Conservation (phyloP, 805 yeast species). For the Candida caryicola region DNA sequence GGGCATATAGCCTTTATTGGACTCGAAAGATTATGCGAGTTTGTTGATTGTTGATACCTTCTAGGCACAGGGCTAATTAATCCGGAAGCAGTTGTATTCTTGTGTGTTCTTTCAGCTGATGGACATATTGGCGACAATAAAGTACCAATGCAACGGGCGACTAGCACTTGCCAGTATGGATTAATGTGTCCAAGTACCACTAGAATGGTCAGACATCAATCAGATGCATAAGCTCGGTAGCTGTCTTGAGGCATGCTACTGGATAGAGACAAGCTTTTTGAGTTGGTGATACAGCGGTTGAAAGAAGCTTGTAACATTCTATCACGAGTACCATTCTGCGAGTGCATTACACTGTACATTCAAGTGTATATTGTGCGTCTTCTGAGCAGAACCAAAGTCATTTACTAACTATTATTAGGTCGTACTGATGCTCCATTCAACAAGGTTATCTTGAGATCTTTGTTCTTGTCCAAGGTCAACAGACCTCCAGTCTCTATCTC, state of each 20-base stretch:
- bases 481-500: conserved; percentile 98
- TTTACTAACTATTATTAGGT: conserved; percentile 42
- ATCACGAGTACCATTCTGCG: conserved; percentile 20
- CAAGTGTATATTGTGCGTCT: conserved; percentile 28
- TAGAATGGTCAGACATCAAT: neutral
- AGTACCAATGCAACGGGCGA: neutral
- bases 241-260: neutral
- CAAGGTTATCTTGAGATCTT: conserved; percentile 91
- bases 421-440: conserved; percentile 99
- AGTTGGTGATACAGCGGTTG: conserved; percentile 14
- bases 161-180: conserved; percentile 2
- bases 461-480: conserved; percentile 98
- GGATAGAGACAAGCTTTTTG: conserved; percentile 1
- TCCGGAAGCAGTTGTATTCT: neutral
- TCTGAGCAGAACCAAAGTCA: conserved; percentile 38
- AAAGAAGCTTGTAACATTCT: neutral
- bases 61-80: no score
- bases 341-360: conserved; percentile 18
- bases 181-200: conserved; percentile 1
- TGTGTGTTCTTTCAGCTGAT: conserved; percentile 3
- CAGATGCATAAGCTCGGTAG: conserved; percentile 2
- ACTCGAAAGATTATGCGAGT: conserved; percentile 2
- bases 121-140: conserved; percentile 9
- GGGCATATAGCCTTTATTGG: no score
- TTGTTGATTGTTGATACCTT: conserved; percentile 2